These are phyloP conservation scores for Syncephalastrum contaminatum DNA, from an alignment of 371 early-diverging fungal species.

Conservation along the genomic window DNA sequence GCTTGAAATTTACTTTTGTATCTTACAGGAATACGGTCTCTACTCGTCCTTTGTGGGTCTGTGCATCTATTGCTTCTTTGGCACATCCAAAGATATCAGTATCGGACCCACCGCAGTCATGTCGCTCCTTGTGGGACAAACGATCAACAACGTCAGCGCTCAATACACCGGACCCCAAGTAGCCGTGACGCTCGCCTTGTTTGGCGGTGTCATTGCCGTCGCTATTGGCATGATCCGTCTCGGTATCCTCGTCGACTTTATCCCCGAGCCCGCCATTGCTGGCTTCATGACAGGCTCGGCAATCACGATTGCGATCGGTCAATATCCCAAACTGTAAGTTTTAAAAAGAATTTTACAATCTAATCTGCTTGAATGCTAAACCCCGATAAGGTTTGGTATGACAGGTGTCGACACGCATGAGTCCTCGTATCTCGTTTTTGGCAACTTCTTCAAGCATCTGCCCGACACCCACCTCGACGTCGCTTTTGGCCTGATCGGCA, in stretches of 20 bases:
- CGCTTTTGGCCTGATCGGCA: constrained; percentile 45
- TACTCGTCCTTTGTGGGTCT: constrained; percentile 68
- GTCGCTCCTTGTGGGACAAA: constrained; percentile 73
- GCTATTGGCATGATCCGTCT: constrained; percentile 75
- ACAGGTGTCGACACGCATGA: constrained; percentile 59
- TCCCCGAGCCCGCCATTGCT: constrained; percentile 75
- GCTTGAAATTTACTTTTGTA: background rate
- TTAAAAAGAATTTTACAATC: background rate
- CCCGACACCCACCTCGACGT: constrained; percentile 47
- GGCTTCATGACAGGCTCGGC: constrained; percentile 77
- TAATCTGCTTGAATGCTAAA: background rate
- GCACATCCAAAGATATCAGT: constrained; percentile 84
- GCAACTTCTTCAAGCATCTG: constrained; percentile 49
- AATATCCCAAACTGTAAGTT: constrained; percentile 34
- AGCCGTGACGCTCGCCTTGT: constrained; percentile 56
- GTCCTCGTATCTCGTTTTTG: constrained; percentile 52
- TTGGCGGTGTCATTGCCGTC: constrained; percentile 64
- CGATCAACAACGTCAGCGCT: constrained; percentile 44
- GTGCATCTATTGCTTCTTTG: constrained; percentile 76
- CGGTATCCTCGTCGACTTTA: constrained; percentile 87
- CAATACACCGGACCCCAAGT: constrained; percentile 43
- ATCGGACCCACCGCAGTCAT: constrained; percentile 89
- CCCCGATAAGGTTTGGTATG: constrained; percentile 58
- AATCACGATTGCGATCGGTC: constrained; percentile 74
- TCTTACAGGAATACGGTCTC: constrained; percentile 16